These are phyloP conservation scores for Crepidotus variabilis DNA, from an alignment of 768 basidiomycete genomes.

Conservation along the genomic window DNA sequence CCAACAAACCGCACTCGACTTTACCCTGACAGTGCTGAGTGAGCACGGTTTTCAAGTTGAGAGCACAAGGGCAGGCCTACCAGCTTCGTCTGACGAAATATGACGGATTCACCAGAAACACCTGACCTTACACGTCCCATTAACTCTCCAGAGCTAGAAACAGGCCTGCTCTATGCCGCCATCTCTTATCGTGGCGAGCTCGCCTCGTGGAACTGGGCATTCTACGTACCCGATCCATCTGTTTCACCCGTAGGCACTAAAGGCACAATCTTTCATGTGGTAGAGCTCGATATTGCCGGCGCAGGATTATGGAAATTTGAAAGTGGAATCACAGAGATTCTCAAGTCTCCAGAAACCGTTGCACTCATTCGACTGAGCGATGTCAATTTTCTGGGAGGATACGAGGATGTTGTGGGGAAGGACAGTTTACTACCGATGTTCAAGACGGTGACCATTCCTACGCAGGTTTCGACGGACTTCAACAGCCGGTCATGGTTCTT, in stretches of 20 bases:
- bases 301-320: conserved; percentile 36
- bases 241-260: conserved; percentile 36
- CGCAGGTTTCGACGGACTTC: conserved; percentile 31
- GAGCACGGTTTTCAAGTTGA: no score
- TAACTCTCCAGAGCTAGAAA: conserved; percentile 31
- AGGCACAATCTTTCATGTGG: conserved; percentile 43
- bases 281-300: conserved; percentile 25
- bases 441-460: conserved; percentile 37
- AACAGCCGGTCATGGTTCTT: conserved; percentile 47
- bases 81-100: neutral
- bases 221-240: conserved; percentile 39
- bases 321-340: conserved; percentile 31
- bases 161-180: conserved; percentile 39
- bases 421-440: conserved; percentile 42
- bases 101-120: conserved; percentile 6
- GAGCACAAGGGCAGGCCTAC: no score
- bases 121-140: conserved; percentile 21
- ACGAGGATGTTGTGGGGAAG: conserved; percentile 38
- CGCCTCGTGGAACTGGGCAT: conserved; percentile 48
- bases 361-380: conserved; percentile 41
- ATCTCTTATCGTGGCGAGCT: conserved; percentile 43
- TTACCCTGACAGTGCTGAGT: no score
- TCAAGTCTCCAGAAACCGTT: conserved; percentile 37
- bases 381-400: conserved; percentile 36
- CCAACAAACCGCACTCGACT: no score